Conservation (phyloP, 2,329 filamentous ascomycete genomes). For the Chaetomiaceae sp. region DNA sequence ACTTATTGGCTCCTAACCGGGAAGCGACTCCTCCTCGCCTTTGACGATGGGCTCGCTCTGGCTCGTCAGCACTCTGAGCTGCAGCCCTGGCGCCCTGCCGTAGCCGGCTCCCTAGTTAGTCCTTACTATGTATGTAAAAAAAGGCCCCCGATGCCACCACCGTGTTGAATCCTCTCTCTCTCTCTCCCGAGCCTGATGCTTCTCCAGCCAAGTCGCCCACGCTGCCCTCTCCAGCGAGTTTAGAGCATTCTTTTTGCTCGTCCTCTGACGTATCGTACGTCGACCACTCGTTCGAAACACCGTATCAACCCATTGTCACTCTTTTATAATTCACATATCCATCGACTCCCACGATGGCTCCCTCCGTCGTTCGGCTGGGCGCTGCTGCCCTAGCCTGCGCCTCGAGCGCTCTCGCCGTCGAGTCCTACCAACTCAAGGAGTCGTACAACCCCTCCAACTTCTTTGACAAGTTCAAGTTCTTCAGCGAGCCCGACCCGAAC, state of each 20-base stretch:
- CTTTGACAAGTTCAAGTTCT: slow-evolving; percentile 36
- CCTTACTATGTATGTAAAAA: too few species aligned
- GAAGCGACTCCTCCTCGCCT: slow-evolving; percentile 1
- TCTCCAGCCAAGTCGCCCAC: slow-evolving; percentile 17
- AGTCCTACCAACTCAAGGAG: slow-evolving; percentile 38
- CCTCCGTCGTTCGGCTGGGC: slow-evolving; percentile 39
- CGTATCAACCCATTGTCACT: slow-evolving; percentile 28
- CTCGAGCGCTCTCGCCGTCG: slow-evolving; percentile 32
- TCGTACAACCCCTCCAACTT: slow-evolving; percentile 43
- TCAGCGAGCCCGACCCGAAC: slow-evolving; percentile 53
- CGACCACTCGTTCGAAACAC: slow-evolving; percentile 31
- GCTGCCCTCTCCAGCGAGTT: slow-evolving; percentile 28
- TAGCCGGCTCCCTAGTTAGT: too few species aligned
- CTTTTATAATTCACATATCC: slow-evolving; percentile 28
- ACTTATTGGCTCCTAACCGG: slow-evolving; percentile 12
- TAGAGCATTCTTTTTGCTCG: slow-evolving; percentile 35
- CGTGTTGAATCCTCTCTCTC: slow-evolving; percentile 1
- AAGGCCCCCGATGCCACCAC: slow-evolving; percentile 7
- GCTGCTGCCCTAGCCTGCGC: slow-evolving; percentile 35
- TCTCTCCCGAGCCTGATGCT: slow-evolving; percentile 18
- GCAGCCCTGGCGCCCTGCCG: too few species aligned
- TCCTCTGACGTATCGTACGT: slow-evolving; percentile 44
- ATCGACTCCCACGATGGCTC: slow-evolving; percentile 35
- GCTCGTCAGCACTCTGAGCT: too few species aligned
- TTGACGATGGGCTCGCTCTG: background rate